Evolutionary conservation across 208 protist species (phyloP).

Genomic region (Wallacemonas collosoma): DNA sequence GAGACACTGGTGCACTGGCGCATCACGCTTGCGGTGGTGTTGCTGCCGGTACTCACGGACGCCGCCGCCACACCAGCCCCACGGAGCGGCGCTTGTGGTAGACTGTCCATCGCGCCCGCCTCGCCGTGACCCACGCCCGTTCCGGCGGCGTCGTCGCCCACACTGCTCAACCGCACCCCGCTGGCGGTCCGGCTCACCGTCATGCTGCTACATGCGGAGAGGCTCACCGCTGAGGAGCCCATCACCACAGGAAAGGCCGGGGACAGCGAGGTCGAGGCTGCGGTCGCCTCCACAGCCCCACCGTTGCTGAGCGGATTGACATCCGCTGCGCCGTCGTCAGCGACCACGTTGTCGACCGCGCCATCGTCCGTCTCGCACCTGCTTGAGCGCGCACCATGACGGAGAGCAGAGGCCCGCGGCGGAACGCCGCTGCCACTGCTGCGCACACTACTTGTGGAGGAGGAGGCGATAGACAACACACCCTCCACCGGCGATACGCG

Average conservation of each 20-base stretch:
- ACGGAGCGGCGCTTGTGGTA: no score
- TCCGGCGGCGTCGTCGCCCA: not conserved
- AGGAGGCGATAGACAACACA: not conserved
- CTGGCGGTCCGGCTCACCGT: not conserved
- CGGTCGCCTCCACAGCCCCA: not conserved
- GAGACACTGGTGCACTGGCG: not conserved
- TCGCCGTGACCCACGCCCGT: no score
- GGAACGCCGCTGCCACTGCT: not conserved
- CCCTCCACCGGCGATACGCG: not conserved
- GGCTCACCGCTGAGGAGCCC: not conserved
- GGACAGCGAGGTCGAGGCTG: not conserved
- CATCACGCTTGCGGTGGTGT: not conserved
- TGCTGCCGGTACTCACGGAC: not conserved
- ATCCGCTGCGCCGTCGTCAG: not conserved
- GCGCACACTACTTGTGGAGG: not conserved
- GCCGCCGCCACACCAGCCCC: not conserved
- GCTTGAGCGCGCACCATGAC: no score
- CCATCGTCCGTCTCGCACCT: not conserved
- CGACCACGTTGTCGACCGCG: not conserved
- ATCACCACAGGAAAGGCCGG: constrained; percentile 7
- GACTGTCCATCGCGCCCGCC: no score
- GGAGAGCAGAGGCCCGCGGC: no score
- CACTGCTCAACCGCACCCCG: not conserved
- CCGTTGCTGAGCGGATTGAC: constrained; percentile 11
- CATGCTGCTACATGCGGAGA: not conserved